Percentiles rank a stretch among this genome's conserved stretches.
Evolutionary conservation across 768 basidiomycete species (phyloP).

Genomic region (Lactifluus piperatus): DNA sequence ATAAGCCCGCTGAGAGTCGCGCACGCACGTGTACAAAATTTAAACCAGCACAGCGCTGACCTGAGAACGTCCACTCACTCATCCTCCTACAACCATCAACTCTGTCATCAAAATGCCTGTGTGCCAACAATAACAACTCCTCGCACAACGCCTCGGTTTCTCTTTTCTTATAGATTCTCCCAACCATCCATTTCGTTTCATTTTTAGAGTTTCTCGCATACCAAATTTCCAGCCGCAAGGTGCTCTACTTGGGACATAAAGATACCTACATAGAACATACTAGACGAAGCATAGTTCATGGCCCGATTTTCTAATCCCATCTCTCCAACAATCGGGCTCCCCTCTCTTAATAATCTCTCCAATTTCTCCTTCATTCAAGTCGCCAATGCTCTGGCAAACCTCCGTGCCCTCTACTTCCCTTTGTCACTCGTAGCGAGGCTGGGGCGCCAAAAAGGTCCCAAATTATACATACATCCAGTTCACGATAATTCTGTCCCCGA

Average conservation of each 20-base stretch:
- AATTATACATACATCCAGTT: constrained; percentile 21
- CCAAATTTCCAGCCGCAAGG: background rate
- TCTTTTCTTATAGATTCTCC: background rate
- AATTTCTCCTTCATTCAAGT: constrained; percentile 32
- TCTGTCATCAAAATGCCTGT: constrained; percentile 11
- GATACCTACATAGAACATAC: constrained; percentile 7
- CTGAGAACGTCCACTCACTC: background rate
- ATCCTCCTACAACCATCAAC: background rate
- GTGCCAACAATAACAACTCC: background rate
- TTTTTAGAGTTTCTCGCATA: background rate
- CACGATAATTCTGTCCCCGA: constrained; percentile 46
- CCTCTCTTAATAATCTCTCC: constrained; percentile 40
- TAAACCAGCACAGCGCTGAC: background rate
- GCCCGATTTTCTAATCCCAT: constrained; percentile 14
- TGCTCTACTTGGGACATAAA: constrained; percentile 2
- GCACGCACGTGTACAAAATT: background rate
- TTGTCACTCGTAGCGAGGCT: constrained; percentile 24
- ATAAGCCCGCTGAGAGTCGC: background rate
- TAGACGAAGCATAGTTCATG: constrained; percentile 3
- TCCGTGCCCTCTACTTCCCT: constrained; percentile 48
- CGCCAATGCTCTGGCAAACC: constrained; percentile 32
- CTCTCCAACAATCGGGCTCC: constrained; percentile 47
- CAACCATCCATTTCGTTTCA: background rate
- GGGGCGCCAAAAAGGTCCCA: constrained; percentile 3
- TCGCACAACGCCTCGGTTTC: background rate